These are phyloP conservation scores for Petrea volubilis DNA, from an alignment of 257 asterid genomes.

Conservation along the genomic window DNA sequence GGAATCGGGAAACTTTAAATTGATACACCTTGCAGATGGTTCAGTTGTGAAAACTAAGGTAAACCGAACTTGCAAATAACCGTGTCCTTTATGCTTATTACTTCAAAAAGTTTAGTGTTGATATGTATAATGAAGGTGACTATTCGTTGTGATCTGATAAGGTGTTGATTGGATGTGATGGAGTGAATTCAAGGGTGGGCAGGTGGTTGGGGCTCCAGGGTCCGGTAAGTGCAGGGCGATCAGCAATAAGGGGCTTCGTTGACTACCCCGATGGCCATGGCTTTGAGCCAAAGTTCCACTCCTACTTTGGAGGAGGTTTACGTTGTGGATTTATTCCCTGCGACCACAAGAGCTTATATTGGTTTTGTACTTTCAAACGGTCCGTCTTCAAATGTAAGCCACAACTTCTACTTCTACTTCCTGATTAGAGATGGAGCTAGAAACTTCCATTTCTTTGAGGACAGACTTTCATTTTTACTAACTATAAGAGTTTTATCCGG, in stretches of 20 bases:
- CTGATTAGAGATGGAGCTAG: not conserved
- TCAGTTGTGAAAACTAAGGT: slow-evolving; percentile 55
- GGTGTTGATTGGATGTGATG: slow-evolving; percentile 80
- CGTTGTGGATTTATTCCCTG: slow-evolving; percentile 57
- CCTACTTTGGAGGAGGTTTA: slow-evolving; percentile 49
- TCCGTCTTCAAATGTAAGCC: slow-evolving; percentile 43
- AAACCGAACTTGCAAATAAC: not conserved
- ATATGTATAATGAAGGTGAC: not conserved
- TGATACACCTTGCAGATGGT: slow-evolving; percentile 70
- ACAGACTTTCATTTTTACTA: no score
- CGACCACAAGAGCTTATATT: slow-evolving; percentile 51
- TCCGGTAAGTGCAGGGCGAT: slow-evolving; percentile 44
- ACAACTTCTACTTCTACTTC: not conserved
- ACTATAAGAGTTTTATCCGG: no score
- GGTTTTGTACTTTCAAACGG: slow-evolving; percentile 57
- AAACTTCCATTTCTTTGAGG: no score
- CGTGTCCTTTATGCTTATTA: not conserved
- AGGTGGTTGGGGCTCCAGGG: slow-evolving; percentile 59
- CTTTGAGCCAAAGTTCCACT: slow-evolving; percentile 40
- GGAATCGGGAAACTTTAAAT: slow-evolving; percentile 50
- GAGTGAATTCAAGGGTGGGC: slow-evolving; percentile 66
- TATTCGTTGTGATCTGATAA: not conserved
- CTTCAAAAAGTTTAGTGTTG: no score
- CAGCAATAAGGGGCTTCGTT: slow-evolving; percentile 62
- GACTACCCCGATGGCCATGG: slow-evolving; percentile 54